Percentiles rank a stretch among this genome's conserved stretches.
These are phyloP conservation scores for Aspergillus carbonarius DNA, from an alignment of 2,329 filamentous ascomycete species.

Conservation along the genomic window DNA sequence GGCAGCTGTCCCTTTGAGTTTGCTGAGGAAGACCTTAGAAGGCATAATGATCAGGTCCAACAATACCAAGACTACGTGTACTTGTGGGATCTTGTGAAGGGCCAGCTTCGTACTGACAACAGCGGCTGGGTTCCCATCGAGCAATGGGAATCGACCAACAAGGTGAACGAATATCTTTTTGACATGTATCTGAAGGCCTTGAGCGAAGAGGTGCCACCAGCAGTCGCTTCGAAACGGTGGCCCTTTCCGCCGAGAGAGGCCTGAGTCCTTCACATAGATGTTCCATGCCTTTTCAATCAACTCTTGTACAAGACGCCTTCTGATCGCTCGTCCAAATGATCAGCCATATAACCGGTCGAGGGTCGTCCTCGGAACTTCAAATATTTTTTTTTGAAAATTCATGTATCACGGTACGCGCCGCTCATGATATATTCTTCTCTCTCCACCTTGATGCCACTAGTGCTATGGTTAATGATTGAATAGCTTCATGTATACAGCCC, in stretches of 20 bases:
- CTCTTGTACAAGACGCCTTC: too few relatives aligned
- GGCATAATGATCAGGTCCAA: conserved; percentile 16
- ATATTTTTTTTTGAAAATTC: too few relatives aligned
- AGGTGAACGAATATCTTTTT: conserved; percentile 20
- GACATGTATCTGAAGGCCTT: conserved; percentile 22
- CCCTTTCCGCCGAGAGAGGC: conserved; percentile 20
- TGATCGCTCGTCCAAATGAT: too few relatives aligned
- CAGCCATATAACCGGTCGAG: too few relatives aligned
- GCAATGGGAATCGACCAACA: conserved; percentile 18
- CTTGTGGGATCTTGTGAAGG: conserved; percentile 22
- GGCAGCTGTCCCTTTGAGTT: conserved; percentile 20
- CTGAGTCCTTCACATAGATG: neutral
- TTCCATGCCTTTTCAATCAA: too few relatives aligned
- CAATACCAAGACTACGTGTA: conserved; percentile 23
- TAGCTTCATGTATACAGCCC: too few relatives aligned
- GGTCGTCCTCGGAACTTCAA: too few relatives aligned
- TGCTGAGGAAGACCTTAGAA: conserved; percentile 12
- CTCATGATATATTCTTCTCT: too few relatives aligned
- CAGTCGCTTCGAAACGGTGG: conserved; percentile 21
- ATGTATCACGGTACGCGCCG: too few relatives aligned
- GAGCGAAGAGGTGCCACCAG: conserved; percentile 20
- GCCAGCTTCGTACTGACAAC: conserved; percentile 24
- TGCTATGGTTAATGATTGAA: too few relatives aligned
- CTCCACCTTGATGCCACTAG: too few relatives aligned
- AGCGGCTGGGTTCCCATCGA: conserved; percentile 21